Evolutionary conservation across 2,329 filamentous ascomycete genomes (phyloP), one percentile per base, ranked within the genome.

Genomic region (Scopulariopsis brevicaulis): DNA sequence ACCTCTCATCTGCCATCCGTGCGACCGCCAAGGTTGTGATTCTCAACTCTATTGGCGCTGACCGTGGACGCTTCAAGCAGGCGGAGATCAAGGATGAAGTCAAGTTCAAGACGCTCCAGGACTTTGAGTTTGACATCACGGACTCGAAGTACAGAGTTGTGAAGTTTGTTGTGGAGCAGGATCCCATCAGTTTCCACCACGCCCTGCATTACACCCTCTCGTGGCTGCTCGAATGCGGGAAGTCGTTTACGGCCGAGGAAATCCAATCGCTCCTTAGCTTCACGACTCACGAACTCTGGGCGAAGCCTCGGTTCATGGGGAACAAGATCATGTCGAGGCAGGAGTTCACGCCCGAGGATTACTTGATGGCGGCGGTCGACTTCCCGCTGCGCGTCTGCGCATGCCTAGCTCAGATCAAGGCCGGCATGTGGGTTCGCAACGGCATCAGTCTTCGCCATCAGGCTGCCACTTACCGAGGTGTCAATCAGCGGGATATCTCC

Each of bases 351-450:
- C 74, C 86, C 0, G 89, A 96, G 65, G 90, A 96, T 68, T 86
- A 92, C 65, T 76, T 96, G 24, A 85, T 96, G 69, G 86, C 89
- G 1, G 83, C 91, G 56, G 96, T 99, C 66, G 94, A 99, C 69
- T 96, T 90, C 65, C 93, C 95, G 0, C 77, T 99, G 4, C 83
- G 95, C 56, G 92, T 97, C 0, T 96, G 91, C 68, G 91, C 90
- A 22, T 99, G 94, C 94, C 77, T 99, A 35, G 89, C 94, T 6
- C 95, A 99, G 74, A 97, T 99, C 84, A 96, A 96, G 70, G 91
- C 93, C 20, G 90, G 91, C 56, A 96, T 97, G 85, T 99, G 95
- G 94, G 93, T 99, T 62, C 85, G 94, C 58, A 99, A 99, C 68
- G 94, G 94, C 2, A 90, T 99, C 67, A 97, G 93, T 65, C 80